Conservation (phyloP, 768 basidiomycete genomes). For the Myochromella boudieri region DNA sequence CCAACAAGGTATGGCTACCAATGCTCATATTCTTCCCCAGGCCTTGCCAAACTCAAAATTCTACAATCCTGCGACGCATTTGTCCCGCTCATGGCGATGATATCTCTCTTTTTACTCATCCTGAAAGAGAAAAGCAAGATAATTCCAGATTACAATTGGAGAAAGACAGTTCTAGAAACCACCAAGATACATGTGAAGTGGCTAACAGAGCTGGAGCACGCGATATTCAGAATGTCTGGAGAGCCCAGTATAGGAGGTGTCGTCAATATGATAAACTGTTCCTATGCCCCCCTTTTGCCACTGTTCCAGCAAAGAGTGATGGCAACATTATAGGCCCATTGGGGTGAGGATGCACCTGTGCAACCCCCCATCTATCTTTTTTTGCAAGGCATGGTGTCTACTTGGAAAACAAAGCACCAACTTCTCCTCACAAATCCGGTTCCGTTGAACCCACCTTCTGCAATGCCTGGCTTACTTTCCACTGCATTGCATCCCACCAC, state of each 20-base stretch:
- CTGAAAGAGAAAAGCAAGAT: neutral
- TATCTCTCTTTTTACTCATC: slow-evolving; percentile 5
- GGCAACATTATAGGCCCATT: neutral
- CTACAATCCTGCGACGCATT: slow-evolving; percentile 10
- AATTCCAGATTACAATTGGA: slow-evolving; percentile 3
- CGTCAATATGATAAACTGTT: slow-evolving; percentile 5
- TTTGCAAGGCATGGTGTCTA: neutral
- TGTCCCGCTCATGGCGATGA: too few species aligned
- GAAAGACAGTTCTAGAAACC: neutral
- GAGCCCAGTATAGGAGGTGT: slow-evolving; percentile 9
- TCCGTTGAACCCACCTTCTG: too few species aligned
- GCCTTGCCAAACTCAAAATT: neutral
- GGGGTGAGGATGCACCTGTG: neutral
- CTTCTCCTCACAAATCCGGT: neutral
- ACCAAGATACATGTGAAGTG: slow-evolving; percentile 10
- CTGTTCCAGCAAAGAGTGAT: neutral
- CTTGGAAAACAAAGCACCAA: too few species aligned
- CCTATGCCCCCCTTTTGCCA: neutral
- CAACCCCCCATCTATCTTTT: neutral
- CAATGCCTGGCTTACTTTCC: neutral
- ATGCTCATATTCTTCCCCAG: neutral
- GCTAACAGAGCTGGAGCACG: slow-evolving; percentile 10
- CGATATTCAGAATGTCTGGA: slow-evolving; percentile 2
- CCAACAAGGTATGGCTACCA: slow-evolving; percentile 7
- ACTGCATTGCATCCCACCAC: neutral